phyloP scores from a whole-genome alignment of 805 yeast genomes.

The Cyberlindnera bimundalis region DNA sequence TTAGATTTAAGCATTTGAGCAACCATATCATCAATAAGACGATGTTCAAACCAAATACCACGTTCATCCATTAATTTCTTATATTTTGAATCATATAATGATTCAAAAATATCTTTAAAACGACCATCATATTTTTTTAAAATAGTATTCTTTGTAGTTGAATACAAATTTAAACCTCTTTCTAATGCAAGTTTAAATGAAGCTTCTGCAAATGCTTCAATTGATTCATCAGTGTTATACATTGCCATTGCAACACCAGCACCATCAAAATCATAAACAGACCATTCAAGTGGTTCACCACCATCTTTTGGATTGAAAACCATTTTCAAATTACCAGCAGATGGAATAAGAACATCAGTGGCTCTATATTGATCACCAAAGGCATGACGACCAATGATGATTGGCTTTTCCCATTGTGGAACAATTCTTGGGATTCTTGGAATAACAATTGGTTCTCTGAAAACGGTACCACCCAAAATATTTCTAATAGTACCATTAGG shows the following conservation, averaged over 20 bases:
- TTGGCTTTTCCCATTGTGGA: slow-evolving; percentile 92
- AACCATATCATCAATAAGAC: slow-evolving; percentile 97
- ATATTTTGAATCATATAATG: slow-evolving; percentile 67
- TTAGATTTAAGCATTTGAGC: slow-evolving; percentile 96
- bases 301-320: slow-evolving; percentile 72
- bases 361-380: slow-evolving; percentile 97
- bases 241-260: slow-evolving; percentile 81
- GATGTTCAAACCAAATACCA: slow-evolving; percentile 96
- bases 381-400: slow-evolving; percentile 96
- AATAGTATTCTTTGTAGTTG: slow-evolving; percentile 93
- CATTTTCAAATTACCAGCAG: slow-evolving; percentile 75
- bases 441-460: slow-evolving; percentile 94
- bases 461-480: slow-evolving; percentile 93
- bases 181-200: slow-evolving; percentile 85
- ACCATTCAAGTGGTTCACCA: slow-evolving; percentile 47
- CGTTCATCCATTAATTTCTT: slow-evolving; percentile 64
- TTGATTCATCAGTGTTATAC: slow-evolving; percentile 95
- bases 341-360: slow-evolving; percentile 76
- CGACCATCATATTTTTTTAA: slow-evolving; percentile 92
- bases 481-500: slow-evolving; percentile 98
- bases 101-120: slow-evolving; percentile 91
- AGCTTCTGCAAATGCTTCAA: slow-evolving; percentile 86
- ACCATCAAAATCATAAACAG: slow-evolving; percentile 65
- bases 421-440: slow-evolving; percentile 84
- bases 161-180: slow-evolving; percentile 74